Base-by-base conservation (phyloP, 208 protist species). In the Wallacemonas sp. region DNA sequence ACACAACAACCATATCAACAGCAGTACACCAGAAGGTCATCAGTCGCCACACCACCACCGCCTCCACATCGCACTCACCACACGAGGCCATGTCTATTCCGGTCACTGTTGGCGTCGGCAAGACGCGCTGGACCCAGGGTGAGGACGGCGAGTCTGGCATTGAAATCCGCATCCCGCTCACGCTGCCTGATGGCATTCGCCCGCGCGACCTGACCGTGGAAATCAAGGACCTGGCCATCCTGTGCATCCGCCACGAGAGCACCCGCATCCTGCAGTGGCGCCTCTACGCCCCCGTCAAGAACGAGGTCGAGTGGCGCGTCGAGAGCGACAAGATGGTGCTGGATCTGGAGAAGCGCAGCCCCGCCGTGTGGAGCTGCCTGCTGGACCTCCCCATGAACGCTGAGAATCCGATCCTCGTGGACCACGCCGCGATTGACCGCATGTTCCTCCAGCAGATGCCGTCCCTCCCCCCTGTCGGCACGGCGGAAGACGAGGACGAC, bases 241-340 rank as follows among this genome's bases (percentile, higher is more conserved):
- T 96, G 30, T 89, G 84, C 66, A 77, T 96, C 38, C 80, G 75
- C 32, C 83, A 92, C 57, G 61, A 80, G 14, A 70, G 81, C 19
- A 87, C 72, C 11, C 58, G 61, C 32, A 82, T 96, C 23, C 47
- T 94, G 24, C 90, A 94, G 74, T 94, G 88, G 88, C 90, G 90
- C 61, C 87, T 96, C 29, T 88, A 85, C 72, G 78, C 76, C 36
- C 16, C 73, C 44, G 84, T 96, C 36, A 76, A 75, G 36, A 65
- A 77, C 17, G 86, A 94, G 68, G 83, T 93, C 38, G 88, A 94
- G 73, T 93, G 88, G 87, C 79, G 86, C 52, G 81, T 93, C 27
- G 82, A 92, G 71, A 60, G 82, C 14, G 83, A 81, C 38, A 79
- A 74, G 26, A 41, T 48, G 36, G 75, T 92, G n/a, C 70, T 88